Evolutionary conservation across 2,329 filamentous ascomycete species (phyloP), one percentile per base, ranked within the genome.

Genomic region (Fusarium vanettenii): DNA sequence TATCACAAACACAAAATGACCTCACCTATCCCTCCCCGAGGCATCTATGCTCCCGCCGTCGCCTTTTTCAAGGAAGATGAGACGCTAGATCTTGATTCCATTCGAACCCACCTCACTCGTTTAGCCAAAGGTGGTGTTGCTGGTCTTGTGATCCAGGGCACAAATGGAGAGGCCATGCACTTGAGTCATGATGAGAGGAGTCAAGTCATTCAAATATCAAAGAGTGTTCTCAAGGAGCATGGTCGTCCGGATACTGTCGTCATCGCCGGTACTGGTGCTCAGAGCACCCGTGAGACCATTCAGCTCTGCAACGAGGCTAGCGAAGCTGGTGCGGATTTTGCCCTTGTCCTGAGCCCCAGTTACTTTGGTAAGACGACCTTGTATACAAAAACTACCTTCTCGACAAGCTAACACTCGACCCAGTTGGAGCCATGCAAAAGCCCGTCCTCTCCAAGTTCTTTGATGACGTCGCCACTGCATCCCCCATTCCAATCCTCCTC

Each of bases 161-260:
- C 90, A 77, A 94, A 94, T 79, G 92, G 92, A 78, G 93, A 94
- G 83, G 92, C 92, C 0, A 91, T 92, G 4, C 92, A 94, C 78
- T 86, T 94, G 10, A 89, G 88, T 56, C 90, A 89, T 74, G 86
- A 88, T n/a, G 92, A 94, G 81, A 88, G 92, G 64, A 87, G 88
- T 62, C 84, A 87, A 60, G 86, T 94, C 73, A 93, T 91, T 18
- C 84, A 84, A 64, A 86, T 89, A n/a, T 92, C 91, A 6, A 89
- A 90, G 29, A 85, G 87, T 64, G 90, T 90, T 20, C 85, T 93
- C 14, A 87, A 92, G 76, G 85, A 87, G 33, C 86, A 87, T 25
- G 90, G 90, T 7, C 89, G 87, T 77, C 79, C 84, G 2, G 82
- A 88, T 43, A 83, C 92, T 79, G 90, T 91, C 6, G 81, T 95